phyloP scores from a whole-genome alignment of 306 rosid genomes.

The Trichosanthes cucumerina region DNA sequence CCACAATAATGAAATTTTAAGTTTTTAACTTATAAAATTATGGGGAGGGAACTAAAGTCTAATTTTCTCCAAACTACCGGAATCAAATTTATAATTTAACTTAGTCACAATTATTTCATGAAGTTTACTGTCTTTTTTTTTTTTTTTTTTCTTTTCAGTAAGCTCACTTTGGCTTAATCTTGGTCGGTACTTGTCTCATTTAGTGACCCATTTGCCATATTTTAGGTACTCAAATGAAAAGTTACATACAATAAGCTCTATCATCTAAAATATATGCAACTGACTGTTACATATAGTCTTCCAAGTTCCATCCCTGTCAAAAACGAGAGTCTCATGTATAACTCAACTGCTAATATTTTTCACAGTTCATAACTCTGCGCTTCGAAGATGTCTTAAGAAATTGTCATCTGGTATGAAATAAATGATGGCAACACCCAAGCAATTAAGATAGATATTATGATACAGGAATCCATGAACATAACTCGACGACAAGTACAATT shows the following conservation, averaged over 20 bases:
- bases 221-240: not conserved
- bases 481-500: not conserved
- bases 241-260: not conserved
- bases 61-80: too few species aligned
- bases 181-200: too few species aligned
- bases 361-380: not conserved
- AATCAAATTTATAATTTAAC: too few species aligned
- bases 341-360: not conserved
- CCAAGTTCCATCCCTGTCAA: not conserved
- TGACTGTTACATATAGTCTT: not conserved
- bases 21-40: too few species aligned
- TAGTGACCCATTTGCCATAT: not conserved
- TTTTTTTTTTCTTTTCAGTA: too few species aligned
- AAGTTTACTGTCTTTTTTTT: too few species aligned
- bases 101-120: too few species aligned
- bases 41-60: too few species aligned
- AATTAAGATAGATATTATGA: not conserved
- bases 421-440: not conserved
- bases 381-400: not conserved
- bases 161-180: too few species aligned
- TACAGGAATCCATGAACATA: constrained; percentile 2
- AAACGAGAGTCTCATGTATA: not conserved
- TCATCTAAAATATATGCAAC: not conserved
- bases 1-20: too few species aligned
- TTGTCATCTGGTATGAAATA: not conserved